These are phyloP conservation scores for Candida easanensis DNA, from an alignment of 805 yeast genomes.

Conservation along the genomic window DNA sequence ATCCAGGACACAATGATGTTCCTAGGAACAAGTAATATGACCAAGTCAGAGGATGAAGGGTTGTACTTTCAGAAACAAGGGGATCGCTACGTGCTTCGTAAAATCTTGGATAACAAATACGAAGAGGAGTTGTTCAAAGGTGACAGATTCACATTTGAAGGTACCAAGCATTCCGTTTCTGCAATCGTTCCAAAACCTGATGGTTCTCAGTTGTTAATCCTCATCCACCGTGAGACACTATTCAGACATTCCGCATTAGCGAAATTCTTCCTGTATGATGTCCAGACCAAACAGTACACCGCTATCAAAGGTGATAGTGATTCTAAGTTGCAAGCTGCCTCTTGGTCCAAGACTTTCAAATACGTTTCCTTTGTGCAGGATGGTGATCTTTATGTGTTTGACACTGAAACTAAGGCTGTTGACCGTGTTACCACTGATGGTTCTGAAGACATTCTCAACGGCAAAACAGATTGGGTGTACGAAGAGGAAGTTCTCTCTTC, in stretches of 20 bases:
- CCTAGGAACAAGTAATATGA: constrained; percentile 1
- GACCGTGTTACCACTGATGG: constrained; percentile 46
- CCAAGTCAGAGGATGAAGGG: constrained; percentile 42
- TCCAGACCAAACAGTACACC: constrained; percentile 33
- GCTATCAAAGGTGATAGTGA: constrained; percentile 28
- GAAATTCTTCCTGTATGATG: constrained; percentile 59
- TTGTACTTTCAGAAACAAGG: constrained; percentile 30
- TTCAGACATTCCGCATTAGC: constrained; percentile 73
- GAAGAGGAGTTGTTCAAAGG: constrained; percentile 25
- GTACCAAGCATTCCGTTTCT: constrained; percentile 37
- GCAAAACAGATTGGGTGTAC: constrained; percentile 80
- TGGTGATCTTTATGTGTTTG: constrained; percentile 52
- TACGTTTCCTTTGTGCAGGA: constrained; percentile 54
- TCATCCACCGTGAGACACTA: constrained; percentile 45
- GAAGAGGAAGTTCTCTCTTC: constrained; percentile 71
- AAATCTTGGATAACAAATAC: constrained; percentile 28
- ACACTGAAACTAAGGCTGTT: constrained; percentile 24
- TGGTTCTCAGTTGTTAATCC: constrained; percentile 49
- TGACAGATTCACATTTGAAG: constrained; percentile 41
- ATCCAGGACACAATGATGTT: not conserved
- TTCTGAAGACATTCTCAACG: constrained; percentile 50
- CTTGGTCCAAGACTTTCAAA: constrained; percentile 61
- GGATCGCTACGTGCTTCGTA: constrained; percentile 28
- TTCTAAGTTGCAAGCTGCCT: constrained; percentile 38
- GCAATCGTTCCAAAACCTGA: constrained; percentile 42